Evolutionary conservation across 306 rosid genomes (phyloP), one percentile per base, ranked within the genome.

Genomic region (Psophocarpus tetragonolobus): DNA sequence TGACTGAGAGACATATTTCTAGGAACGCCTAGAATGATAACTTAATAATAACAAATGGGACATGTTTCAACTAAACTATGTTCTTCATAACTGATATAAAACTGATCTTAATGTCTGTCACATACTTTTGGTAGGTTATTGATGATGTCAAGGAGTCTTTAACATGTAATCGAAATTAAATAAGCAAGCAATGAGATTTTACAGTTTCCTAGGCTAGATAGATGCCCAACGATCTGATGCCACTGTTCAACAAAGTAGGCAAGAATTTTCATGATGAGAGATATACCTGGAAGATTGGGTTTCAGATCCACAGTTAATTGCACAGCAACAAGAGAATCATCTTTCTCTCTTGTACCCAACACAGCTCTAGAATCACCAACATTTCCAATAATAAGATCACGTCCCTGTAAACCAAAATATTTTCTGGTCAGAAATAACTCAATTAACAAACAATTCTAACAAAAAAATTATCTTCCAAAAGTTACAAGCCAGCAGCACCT

Each of bases 301-400:
- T 96, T 96, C 70, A 96, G 92, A 90, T 96, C 99, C 81, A 96
- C 99, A 33, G 99, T 96, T 90, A 96, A 86, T 84, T 96, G 99
- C 41, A 96, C 76, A 8, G 99, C 90, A 69, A 65, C 79, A 78
- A 96, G 93, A 76, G 86, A 85, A 84, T 80, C 68, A 68, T 88
- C 86, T 54, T 68, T 88, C 47, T 85, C 97, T 88, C 99, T 91
- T 21, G 94, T 90, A 80, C 91, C 97, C 65, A 96, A 77, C 50
- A 96, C 94, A 57, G 99, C 99, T 83, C 99, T 89, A 68, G 99
- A 96, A 81, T 96, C 99, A 29, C 99, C 99, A 75, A 96, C 88
- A 73, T 96, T 92, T 83, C 97, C 99, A 42, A 96, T 51, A 42
- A 96, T 66, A 83, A 96, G 87, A 84, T 96, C 87, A 61, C n/a